A percentile compares a stretch with the other conserved stretches of the same genome.
Evolutionary conservation across 768 basidiomycete species (phyloP).

Genomic region (Podaxis rugospora): DNA sequence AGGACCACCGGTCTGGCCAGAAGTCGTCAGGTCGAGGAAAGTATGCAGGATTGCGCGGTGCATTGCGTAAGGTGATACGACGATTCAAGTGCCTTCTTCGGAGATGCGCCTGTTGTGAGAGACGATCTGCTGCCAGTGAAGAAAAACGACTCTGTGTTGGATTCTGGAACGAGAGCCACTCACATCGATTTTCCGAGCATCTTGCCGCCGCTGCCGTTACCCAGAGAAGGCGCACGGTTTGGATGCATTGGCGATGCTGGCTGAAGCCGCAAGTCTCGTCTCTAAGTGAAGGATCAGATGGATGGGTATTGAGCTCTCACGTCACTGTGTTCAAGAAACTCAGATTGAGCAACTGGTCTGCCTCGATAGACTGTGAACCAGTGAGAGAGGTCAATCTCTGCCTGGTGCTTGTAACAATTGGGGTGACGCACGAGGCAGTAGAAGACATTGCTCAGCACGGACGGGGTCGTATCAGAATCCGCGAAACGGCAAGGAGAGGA

Average conservation of each 20-base stretch:
- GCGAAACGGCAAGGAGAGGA: constrained; percentile 24
- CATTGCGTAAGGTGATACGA: constrained; percentile 31
- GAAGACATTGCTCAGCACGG: constrained; percentile 21
- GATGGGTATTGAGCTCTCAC: constrained; percentile 16
- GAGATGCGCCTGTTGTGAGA: constrained; percentile 28
- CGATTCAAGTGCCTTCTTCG: constrained; percentile 32
- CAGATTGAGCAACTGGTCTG: constrained; percentile 18
- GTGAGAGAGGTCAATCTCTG: constrained; percentile 22
- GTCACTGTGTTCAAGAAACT: constrained; percentile 30
- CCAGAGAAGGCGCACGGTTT: constrained; percentile 25
- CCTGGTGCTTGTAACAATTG: constrained; percentile 15
- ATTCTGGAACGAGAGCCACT: background rate
- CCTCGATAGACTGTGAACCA: constrained; percentile 12
- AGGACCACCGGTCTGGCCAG: constrained; percentile 36
- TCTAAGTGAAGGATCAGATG: constrained; percentile 16
- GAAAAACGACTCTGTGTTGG: background rate
- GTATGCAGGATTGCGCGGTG: too few species aligned
- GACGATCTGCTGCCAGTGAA: background rate
- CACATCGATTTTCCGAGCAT: constrained; percentile 17
- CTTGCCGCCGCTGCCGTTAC: constrained; percentile 25
- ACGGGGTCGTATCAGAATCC: constrained; percentile 27
- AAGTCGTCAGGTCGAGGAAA: too few species aligned
- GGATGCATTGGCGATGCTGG: constrained; percentile 30
- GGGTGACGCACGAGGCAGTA: constrained; percentile 23
- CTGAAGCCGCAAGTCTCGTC: constrained; percentile 33